Conservation (phyloP, 2,329 filamentous ascomycete species). For the Lecanoromycetidae sp. region DNA sequence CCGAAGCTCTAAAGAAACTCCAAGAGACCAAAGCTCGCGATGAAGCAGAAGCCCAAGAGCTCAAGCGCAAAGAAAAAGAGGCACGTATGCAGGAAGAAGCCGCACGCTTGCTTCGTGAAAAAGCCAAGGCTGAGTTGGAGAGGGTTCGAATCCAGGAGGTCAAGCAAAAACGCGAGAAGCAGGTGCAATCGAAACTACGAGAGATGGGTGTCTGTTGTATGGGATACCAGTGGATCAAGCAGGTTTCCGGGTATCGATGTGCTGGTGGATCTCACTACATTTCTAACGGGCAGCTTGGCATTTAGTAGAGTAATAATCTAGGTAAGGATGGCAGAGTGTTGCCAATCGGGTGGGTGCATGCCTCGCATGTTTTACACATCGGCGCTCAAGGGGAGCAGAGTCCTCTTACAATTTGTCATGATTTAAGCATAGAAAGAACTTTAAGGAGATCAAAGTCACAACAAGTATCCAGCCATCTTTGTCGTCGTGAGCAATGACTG, state of each 20-base stretch:
- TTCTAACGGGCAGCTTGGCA: neutral
- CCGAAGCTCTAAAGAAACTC: neutral
- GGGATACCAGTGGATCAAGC: conserved; percentile 52
- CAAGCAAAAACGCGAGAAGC: conserved; percentile 29
- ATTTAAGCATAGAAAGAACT: no score
- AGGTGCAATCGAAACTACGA: conserved; percentile 37
- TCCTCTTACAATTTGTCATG: no score
- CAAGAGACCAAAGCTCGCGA: neutral
- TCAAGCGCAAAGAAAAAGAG: conserved; percentile 21
- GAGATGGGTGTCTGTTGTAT: conserved; percentile 43
- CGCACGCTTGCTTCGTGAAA: conserved; percentile 15
- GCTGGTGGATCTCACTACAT: conserved; percentile 42
- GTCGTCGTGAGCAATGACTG: no score
- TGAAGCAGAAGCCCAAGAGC: conserved; percentile 16
- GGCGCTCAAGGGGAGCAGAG: no score
- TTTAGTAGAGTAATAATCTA: no score
- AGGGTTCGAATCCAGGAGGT: conserved; percentile 29
- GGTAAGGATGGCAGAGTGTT: no score
- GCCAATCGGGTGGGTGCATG: no score
- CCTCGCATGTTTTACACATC: no score
- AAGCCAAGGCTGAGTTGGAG: conserved; percentile 24
- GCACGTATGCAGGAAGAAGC: conserved; percentile 21
- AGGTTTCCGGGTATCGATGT: conserved; percentile 48
- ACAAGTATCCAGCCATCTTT: no score
- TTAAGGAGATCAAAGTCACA: no score